Conservation (phyloP, 257 asterid species). For the Nicotiana otophora region DNA sequence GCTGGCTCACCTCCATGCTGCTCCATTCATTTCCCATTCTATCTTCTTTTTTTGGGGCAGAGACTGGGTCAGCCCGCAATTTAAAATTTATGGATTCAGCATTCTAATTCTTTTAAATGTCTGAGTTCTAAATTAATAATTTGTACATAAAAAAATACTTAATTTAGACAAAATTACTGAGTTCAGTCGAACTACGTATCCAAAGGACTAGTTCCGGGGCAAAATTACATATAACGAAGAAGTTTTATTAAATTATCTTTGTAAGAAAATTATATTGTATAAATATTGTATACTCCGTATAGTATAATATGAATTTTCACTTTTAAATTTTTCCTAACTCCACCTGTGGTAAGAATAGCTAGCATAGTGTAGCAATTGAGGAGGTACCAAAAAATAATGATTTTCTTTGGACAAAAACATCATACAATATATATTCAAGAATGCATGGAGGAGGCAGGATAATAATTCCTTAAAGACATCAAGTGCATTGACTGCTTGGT, state of each 20-base stretch:
- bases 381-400: background rate
- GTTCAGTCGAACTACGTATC: too few species aligned
- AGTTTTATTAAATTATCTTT: background rate
- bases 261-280: too few species aligned
- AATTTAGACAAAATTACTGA: too few species aligned
- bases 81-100: too few species aligned
- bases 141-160: too few species aligned
- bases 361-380: background rate
- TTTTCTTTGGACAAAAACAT: background rate
- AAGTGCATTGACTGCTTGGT: background rate
- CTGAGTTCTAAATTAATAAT: too few species aligned
- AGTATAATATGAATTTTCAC: too few species aligned
- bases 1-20: constrained; percentile 22
- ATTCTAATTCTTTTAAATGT: too few species aligned
- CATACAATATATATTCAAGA: too few species aligned
- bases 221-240: background rate
- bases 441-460: background rate
- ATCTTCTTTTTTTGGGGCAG: constrained; percentile 1
- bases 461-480: background rate
- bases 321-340: too few species aligned
- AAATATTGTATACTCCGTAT: too few species aligned
- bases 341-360: background rate
- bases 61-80: too few species aligned
- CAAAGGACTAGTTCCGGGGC: background rate
- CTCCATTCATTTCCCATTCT: constrained; percentile 27